Evolutionary conservation across 1,284 basidiomycete species (phyloP).

Genomic region (Apiotrichum akiyoshidainum): DNA sequence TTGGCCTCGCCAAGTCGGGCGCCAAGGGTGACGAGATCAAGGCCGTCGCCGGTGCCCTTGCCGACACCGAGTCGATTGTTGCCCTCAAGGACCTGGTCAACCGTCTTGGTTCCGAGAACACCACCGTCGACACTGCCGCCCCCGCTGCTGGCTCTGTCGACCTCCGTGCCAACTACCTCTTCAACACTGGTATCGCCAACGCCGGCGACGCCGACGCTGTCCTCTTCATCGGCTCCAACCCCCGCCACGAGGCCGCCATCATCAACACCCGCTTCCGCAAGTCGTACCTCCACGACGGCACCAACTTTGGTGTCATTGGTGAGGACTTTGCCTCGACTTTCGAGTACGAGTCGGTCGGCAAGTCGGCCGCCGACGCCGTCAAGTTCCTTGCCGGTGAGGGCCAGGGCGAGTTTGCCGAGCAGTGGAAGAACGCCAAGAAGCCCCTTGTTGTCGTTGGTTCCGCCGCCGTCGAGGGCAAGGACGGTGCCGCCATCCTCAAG

Average conservation of each 20-base stretch:
- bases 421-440: slow-evolving; percentile 86
- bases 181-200: slow-evolving; percentile 91
- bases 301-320: slow-evolving; percentile 87
- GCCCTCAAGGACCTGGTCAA: slow-evolving; percentile 93
- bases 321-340: slow-evolving; percentile 89
- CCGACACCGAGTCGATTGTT: slow-evolving; percentile 91
- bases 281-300: slow-evolving; percentile 79
- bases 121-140: slow-evolving; percentile 74
- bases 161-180: slow-evolving; percentile 92
- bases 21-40: slow-evolving; percentile 95
- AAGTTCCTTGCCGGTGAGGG: slow-evolving; percentile 72
- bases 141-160: slow-evolving; percentile 74
- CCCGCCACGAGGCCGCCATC: slow-evolving; percentile 94
- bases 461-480: slow-evolving; percentile 78
- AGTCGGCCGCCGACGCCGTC: slow-evolving; percentile 71
- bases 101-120: slow-evolving; percentile 92
- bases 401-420: slow-evolving; percentile 65
- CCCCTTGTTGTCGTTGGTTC: slow-evolving; percentile 93
- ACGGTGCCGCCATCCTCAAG: slow-evolving; percentile 76
- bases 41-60: slow-evolving; percentile 86
- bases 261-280: slow-evolving; percentile 96
- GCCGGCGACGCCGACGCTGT: slow-evolving; percentile 90
- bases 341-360: slow-evolving; percentile 87
- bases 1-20: slow-evolving; percentile 74
- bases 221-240: slow-evolving; percentile 93